A percentile compares a stretch with the other conserved stretches of the same genome.
These are phyloP conservation scores for Hyphodiscus hymeniophilus DNA, from an alignment of 495 filamentous ascomycete species.

Conservation along the genomic window DNA sequence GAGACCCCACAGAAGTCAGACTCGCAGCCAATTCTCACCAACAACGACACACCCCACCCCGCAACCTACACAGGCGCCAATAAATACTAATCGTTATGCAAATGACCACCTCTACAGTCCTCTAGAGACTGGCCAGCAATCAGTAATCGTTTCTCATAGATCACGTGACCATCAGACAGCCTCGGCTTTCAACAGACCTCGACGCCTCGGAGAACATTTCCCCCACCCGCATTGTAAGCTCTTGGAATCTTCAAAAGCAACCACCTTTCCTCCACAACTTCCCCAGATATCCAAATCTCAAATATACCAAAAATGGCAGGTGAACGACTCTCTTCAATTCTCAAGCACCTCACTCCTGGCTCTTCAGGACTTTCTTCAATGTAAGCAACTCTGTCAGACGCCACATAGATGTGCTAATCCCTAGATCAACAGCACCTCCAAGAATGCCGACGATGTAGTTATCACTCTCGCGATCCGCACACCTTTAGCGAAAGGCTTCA, in stretches of 20 bases:
- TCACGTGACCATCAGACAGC: too few species aligned
- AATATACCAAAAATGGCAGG: conserved; percentile 57
- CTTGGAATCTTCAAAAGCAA: neutral
- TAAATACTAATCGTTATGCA: too few species aligned
- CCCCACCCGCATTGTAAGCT: neutral
- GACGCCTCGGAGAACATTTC: too few species aligned
- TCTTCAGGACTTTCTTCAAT: conserved; percentile 62
- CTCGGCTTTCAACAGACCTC: too few species aligned
- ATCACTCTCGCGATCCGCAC: conserved; percentile 79
- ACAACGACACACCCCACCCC: too few species aligned
- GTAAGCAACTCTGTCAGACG: conserved; percentile 40
- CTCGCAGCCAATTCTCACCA: too few species aligned
- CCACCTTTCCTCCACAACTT: neutral
- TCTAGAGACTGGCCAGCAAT: too few species aligned
- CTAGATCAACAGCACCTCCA: conserved; percentile 57
- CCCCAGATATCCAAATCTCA: neutral
- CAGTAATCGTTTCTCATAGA: too few species aligned
- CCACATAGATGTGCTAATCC: conserved; percentile 15
- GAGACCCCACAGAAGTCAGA: too few species aligned
- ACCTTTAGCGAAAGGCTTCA: conserved; percentile 64
- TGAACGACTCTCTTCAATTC: conserved; percentile 76
- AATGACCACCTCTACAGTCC: too few species aligned
- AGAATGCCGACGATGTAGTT: conserved; percentile 94
- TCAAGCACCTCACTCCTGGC: conserved; percentile 75
- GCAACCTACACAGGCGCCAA: too few species aligned